Base-by-base conservation (phyloP, 768 basidiomycete genomes). In the Paxillus ammoniavirescens region DNA sequence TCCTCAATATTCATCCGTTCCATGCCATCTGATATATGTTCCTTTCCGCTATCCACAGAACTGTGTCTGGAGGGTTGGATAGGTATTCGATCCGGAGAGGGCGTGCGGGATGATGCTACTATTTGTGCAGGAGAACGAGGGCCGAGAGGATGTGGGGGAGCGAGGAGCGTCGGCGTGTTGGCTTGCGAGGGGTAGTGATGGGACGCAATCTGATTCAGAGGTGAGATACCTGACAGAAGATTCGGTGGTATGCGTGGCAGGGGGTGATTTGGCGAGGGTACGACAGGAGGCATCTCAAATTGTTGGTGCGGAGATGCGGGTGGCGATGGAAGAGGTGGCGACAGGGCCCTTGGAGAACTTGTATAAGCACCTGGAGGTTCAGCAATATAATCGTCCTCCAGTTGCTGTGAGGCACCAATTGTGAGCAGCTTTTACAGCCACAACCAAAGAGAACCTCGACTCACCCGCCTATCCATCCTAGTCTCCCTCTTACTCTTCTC, bases 101-200 rank as follows among this genome's bases (percentile, higher is more conserved):
- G 87, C 17, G 88, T 84, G 26, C 87, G 78, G 12, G 89, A 87
- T 8, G 77, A 74, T 8, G 72, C 55, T 38, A 69, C 60, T 0
- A 67, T 40, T 45, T 76, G 81, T 9, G 74, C 75, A 1, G 84
- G 87, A 1, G 77, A 80, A 21, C 88, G 87, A 30, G 90, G 89
- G 1, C 89, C 89, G 49, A 86, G 78, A 1, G 89, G 88, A 17
- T 82, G 86, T 2, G 87, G 89, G 2, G 87, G 84, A 0, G 80
- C 84, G 21, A 89, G 77, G 5, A 72, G 69, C 15, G 72, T 65
- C 52, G 66, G 57, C 47, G 62, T 62, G 53, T 66, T 65, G 47
- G 57, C 2, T 51, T 71, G 68, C 8, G 70, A 57, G 49, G 61
- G 60, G 49, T 58, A 61, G 30, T 58, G 63, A 50, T 62, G 59